Conservation (phyloP, 176 grass and related monocot genomes). For the Alopecurus myosuroides region DNA sequence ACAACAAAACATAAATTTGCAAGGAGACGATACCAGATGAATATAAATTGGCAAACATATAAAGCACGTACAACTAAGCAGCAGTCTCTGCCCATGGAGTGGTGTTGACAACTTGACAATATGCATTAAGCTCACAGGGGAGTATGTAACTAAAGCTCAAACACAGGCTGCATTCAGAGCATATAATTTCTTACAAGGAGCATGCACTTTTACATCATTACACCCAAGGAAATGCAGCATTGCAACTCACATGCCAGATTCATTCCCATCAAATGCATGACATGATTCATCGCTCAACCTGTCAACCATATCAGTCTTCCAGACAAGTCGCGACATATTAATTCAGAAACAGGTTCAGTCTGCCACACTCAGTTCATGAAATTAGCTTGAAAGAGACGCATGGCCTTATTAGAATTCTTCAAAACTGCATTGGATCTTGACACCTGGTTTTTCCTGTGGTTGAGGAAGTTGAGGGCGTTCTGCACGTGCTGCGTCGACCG, state of each 20-base stretch:
- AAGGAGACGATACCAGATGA: background rate
- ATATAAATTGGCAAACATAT: background rate
- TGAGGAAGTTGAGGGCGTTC: conserved; percentile 68
- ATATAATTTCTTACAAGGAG: background rate
- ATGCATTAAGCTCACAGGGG: background rate
- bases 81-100: background rate
- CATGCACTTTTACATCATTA: background rate
- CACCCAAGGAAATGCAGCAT: background rate
- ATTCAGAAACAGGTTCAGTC: background rate
- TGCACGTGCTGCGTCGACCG: conserved; percentile 37
- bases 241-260: background rate
- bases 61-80: background rate
- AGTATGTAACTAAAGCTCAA: background rate
- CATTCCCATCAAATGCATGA: background rate
- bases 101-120: background rate
- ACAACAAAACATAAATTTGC: background rate
- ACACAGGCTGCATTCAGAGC: background rate
- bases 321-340: background rate
- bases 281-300: background rate
- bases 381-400: conserved; percentile 36
- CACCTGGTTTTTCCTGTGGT: conserved; percentile 60
- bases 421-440: conserved; percentile 50
- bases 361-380: conserved; percentile 8
- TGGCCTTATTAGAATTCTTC: conserved; percentile 34
- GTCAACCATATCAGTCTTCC: background rate